Conservation (phyloP, 805 yeast genomes). For the Starmerella lactis-condensi region DNA sequence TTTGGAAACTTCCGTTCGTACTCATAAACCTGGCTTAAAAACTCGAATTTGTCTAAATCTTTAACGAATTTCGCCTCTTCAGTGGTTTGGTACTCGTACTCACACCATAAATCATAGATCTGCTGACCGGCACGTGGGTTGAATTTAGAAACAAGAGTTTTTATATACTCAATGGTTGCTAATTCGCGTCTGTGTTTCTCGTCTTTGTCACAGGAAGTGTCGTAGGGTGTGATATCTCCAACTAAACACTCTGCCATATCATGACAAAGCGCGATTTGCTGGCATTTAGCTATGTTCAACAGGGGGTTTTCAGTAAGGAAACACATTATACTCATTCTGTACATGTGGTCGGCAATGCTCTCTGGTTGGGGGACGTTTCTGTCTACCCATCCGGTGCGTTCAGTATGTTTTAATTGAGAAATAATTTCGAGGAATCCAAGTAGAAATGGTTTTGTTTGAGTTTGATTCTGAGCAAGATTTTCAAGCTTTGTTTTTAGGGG, state of each 20-base stretch:
- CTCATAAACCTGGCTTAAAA: constrained; percentile 35
- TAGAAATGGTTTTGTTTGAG: constrained; percentile 16
- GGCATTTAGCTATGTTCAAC: constrained; percentile 50
- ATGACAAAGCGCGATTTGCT: constrained; percentile 72
- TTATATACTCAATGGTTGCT: constrained; percentile 48
- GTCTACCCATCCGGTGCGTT: constrained; percentile 89
- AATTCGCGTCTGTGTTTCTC: constrained; percentile 77
- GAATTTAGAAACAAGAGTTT: constrained; percentile 44
- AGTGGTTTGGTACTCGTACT: constrained; percentile 69
- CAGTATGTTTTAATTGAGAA: constrained; percentile 53
- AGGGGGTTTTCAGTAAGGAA: constrained; percentile 40
- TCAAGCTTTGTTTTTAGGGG: constrained; percentile 26
- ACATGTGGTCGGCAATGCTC: constrained; percentile 87
- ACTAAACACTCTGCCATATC: constrained; percentile 89
- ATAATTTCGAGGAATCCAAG: constrained; percentile 48
- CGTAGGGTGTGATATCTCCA: constrained; percentile 83
- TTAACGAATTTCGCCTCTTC: constrained; percentile 78
- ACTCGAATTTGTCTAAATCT: constrained; percentile 82
- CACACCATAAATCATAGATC: constrained; percentile 58
- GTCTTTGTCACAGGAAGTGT: constrained; percentile 40
- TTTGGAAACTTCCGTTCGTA: constrained; percentile 50
- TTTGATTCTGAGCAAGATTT: constrained; percentile 6
- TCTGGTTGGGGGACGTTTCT: constrained; percentile 39
- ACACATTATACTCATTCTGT: constrained; percentile 71
- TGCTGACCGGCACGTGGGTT: constrained; percentile 44